Base-by-base conservation (phyloP, 495 filamentous ascomycete species). In the Oidiodendron maius region DNA sequence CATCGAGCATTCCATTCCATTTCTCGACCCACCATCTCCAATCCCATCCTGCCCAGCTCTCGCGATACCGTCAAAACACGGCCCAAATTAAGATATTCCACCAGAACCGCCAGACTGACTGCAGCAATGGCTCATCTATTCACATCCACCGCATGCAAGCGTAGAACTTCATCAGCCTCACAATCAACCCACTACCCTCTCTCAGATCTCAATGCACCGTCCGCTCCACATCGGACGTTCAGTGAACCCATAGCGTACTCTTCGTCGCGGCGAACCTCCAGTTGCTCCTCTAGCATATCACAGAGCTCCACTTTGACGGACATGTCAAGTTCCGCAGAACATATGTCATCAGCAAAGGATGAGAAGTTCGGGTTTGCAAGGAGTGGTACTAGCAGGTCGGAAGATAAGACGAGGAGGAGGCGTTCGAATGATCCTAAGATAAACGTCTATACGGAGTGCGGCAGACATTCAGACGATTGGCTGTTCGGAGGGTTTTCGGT, bases 391-490 rank as follows among this genome's bases (percentile, higher is more conserved):
- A 30, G 26, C 5, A 12, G 26, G 26, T 12, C 26, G 13, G 12
- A 18, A 18, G 44, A 49, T 6, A 42, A 38, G 32, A 10, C 24
- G 10, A 51, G 21, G 20, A 58, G 51, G 25, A 58, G 55, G 26
- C 35, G 47, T 30, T 43, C 37, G 3, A 4, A 17, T 13, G 45
- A 53, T 20, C 26, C 30, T 18, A 43, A 51, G 32, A 36, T 40
- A 6, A 54, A 58, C 35, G 23, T 45, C 3, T 42, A 58, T 48
- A 58, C 55, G 3, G 46, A 53, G 26, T 58, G 45, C 48, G 51
- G 51, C 10, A 45, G 56, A 35, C 51, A 58, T 39, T 25, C 47
- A 0, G 56, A 54, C 52, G 56, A 54, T 8, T 54, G 51, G 56
- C 18, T 58, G 11, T 54, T 54, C 47, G 51, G 56, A 16, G 53